Conservation (phyloP, 805 yeast genomes). For the Saccharomyces mikatae region DNA sequence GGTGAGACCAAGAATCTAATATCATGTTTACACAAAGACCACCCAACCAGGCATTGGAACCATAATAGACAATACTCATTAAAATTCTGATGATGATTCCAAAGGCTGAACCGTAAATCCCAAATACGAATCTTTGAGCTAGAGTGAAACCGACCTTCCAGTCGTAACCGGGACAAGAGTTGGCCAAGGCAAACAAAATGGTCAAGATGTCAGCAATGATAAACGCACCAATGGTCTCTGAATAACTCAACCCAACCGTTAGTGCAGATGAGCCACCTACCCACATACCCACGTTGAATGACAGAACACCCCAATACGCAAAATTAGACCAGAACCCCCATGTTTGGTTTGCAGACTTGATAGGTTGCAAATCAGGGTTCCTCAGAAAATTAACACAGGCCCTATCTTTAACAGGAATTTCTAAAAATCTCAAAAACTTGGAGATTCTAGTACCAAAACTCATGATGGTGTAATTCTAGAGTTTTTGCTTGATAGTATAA, state of each 20-base stretch:
- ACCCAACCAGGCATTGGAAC: constrained; percentile 40
- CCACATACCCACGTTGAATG: constrained; percentile 40
- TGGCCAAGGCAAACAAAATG: constrained; percentile 38
- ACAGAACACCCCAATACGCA: constrained; percentile 40
- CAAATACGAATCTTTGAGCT: constrained; percentile 40
- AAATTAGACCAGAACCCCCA: constrained; percentile 37
- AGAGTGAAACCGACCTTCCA: constrained; percentile 44
- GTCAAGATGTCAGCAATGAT: constrained; percentile 42
- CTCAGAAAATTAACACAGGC: constrained; percentile 25
- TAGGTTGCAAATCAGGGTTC: constrained; percentile 31
- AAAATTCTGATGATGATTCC: constrained; percentile 37
- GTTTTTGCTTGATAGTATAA: background rate
- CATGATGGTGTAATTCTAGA: background rate
- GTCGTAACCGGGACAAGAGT: constrained; percentile 41
- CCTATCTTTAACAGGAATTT: constrained; percentile 28
- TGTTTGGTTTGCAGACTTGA: constrained; percentile 23
- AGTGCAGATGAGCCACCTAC: constrained; percentile 39
- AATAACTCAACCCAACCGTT: constrained; percentile 38
- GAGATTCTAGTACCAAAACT: background rate
- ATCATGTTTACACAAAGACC: constrained; percentile 35
- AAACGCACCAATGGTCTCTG: constrained; percentile 39
- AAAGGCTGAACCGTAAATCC: constrained; percentile 37
- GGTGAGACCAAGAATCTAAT: constrained; percentile 35
- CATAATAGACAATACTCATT: constrained; percentile 42
- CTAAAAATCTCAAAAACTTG: constrained; percentile 14